Conservation (phyloP, 2,329 filamentous ascomycete species). For the Laburnicola sp. region DNA sequence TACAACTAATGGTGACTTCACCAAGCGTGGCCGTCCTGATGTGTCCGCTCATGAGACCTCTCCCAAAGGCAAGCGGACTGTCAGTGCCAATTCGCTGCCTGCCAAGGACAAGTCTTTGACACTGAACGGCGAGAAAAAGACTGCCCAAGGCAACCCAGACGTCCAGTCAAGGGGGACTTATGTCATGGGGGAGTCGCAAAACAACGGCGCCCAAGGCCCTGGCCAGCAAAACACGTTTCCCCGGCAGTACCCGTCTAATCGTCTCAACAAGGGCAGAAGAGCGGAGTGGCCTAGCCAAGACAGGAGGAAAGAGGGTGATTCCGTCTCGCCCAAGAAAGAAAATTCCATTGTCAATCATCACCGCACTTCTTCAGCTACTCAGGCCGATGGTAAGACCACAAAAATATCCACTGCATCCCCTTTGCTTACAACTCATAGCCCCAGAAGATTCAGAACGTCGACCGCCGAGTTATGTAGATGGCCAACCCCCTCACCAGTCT, state of each 20-base stretch:
- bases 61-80: slow-evolving; percentile 42
- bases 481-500: slow-evolving; percentile 29
- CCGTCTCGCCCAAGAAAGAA: slow-evolving; percentile 36
- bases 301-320: slow-evolving; percentile 37
- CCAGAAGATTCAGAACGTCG: slow-evolving; percentile 37
- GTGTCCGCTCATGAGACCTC: slow-evolving; percentile 32
- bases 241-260: slow-evolving; percentile 35
- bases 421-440: slow-evolving; percentile 3
- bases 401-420: neutral
- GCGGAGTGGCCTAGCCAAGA: slow-evolving; percentile 36
- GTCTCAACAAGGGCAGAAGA: slow-evolving; percentile 35
- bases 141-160: slow-evolving; percentile 28
- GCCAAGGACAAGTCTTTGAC: slow-evolving; percentile 32
- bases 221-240: slow-evolving; percentile 32
- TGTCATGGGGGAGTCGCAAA: slow-evolving; percentile 18
- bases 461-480: slow-evolving; percentile 32
- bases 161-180: slow-evolving; percentile 25
- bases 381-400: slow-evolving; percentile 36
- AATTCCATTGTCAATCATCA: slow-evolving; percentile 33
- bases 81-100: slow-evolving; percentile 36
- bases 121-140: slow-evolving; percentile 33
- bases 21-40: slow-evolving; percentile 39
- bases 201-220: slow-evolving; percentile 10
- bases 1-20: slow-evolving; percentile 35
- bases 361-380: slow-evolving; percentile 35